A percentile compares a stretch with the other conserved stretches of the same genome.
phyloP scores from a whole-genome alignment of 106 monocot species.

The Dendrobium nobile region DNA sequence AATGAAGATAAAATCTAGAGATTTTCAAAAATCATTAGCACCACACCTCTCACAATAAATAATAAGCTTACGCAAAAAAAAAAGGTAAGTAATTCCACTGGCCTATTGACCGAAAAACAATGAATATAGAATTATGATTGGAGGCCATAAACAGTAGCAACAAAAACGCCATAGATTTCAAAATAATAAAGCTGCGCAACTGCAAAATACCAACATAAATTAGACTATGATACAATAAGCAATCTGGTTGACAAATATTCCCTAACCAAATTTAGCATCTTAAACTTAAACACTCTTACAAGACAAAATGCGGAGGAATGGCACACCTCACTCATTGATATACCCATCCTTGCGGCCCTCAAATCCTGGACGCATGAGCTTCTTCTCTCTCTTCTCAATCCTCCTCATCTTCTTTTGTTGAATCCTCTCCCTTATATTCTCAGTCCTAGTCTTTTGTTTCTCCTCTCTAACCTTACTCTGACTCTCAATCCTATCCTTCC shows the following conservation, averaged over 20 bases:
- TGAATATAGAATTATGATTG: neutral
- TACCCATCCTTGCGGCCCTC: constrained; percentile 71
- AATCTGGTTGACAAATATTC: neutral
- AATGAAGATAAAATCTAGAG: neutral
- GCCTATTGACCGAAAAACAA: neutral
- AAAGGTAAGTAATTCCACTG: neutral
- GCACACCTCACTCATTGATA: constrained; percentile 28
- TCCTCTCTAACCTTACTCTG: constrained; percentile 31
- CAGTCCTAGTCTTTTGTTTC: constrained; percentile 63
- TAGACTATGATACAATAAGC: neutral
- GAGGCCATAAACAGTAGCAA: neutral
- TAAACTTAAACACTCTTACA: neutral
- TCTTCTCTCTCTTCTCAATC: constrained; percentile 91
- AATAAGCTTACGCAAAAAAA: neutral
- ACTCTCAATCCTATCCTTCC: constrained; percentile 67
- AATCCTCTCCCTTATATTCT: constrained; percentile 77
- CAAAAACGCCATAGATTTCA: neutral
- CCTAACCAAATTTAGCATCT: neutral
- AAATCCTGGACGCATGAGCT: constrained; percentile 83
- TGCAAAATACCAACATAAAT: neutral
- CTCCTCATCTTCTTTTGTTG: constrained; percentile 68
- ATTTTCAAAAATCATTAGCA: neutral
- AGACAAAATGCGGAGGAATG: neutral
- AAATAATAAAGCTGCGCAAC: neutral
- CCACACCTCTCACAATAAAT: neutral